phyloP scores from a whole-genome alignment of 1,139 yeast species.

The Suhomyces bribrorum region DNA sequence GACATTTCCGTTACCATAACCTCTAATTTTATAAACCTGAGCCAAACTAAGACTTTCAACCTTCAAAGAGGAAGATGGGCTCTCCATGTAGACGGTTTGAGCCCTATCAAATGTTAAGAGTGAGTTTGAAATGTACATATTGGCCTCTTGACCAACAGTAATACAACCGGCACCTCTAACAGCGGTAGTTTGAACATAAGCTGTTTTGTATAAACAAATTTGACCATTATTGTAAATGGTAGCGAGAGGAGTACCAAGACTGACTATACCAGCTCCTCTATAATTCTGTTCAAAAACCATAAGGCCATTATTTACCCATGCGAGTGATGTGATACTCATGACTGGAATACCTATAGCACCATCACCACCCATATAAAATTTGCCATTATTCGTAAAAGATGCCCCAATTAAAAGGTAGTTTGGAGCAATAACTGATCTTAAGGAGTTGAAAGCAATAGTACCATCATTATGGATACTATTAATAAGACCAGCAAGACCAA shows the following conservation, averaged over 20 bases:
- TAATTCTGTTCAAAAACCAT: slow-evolving; percentile 14
- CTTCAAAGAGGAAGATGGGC: slow-evolving; percentile 13
- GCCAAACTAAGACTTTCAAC: slow-evolving; percentile 18
- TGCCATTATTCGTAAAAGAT: slow-evolving; percentile 16
- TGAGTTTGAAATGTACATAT: slow-evolving; percentile 11
- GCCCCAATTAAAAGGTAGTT: slow-evolving; percentile 12
- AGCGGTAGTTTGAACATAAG: slow-evolving; percentile 15
- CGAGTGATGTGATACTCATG: slow-evolving; percentile 13
- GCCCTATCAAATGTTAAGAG: slow-evolving; percentile 11
- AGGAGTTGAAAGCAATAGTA: slow-evolving; percentile 14
- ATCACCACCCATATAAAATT: slow-evolving; percentile 14
- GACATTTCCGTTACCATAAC: slow-evolving; percentile 34
- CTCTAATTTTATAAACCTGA: slow-evolving; percentile 27
- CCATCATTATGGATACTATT: slow-evolving; percentile 15
- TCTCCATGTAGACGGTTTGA: slow-evolving; percentile 18
- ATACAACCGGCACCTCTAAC: slow-evolving; percentile 20
- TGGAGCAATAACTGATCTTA: slow-evolving; percentile 11
- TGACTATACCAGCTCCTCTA: slow-evolving; percentile 13
- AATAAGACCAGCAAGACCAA: slow-evolving; percentile 12
- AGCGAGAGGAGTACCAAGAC: slow-evolving; percentile 9
- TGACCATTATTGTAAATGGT: slow-evolving; percentile 16
- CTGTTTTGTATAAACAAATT: slow-evolving; percentile 17
- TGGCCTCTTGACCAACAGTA: slow-evolving; percentile 12
- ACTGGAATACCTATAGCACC: slow-evolving; percentile 14
- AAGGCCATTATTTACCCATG: slow-evolving; percentile 18